A percentile compares a stretch with the other conserved stretches of the same genome.
Conservation (phyloP, 1,139 yeast species). For the Pichia sp. region DNA sequence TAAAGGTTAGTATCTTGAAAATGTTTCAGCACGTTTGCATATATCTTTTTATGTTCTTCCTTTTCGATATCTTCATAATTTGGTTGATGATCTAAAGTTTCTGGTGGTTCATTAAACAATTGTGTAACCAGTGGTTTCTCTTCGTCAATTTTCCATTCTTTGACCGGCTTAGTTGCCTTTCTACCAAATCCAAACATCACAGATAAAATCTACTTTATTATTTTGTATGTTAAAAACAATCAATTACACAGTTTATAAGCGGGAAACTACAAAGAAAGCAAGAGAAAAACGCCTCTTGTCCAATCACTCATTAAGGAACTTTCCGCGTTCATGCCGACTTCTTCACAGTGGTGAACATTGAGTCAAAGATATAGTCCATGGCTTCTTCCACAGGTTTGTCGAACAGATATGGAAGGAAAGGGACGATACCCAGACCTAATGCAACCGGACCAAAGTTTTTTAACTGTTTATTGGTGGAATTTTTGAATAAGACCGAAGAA, state of each 20-base stretch:
- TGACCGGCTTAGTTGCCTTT: conserved; percentile 16
- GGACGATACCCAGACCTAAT: conserved; percentile 70
- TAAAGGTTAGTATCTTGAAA: conserved; percentile 37
- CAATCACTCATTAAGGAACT: no score
- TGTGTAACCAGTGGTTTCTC: conserved; percentile 19
- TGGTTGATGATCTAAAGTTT: conserved; percentile 16
- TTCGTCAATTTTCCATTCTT: conserved; percentile 25
- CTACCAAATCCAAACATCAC: conserved; percentile 27
- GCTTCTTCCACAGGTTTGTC: conserved; percentile 79
- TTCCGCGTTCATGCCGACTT: neutral
- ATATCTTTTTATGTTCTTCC: conserved; percentile 52
- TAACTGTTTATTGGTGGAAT: conserved; percentile 3
- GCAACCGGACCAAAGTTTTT: conserved; percentile 59
- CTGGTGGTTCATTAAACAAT: conserved; percentile 22
- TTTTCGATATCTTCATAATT: conserved; percentile 27
- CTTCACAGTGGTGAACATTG: neutral
- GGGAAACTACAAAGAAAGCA: neutral
- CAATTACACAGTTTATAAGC: neutral
- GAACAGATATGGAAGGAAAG: conserved; percentile 68
- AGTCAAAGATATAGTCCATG: conserved; percentile 56
- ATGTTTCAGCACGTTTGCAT: conserved; percentile 49
- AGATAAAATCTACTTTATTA: no score
- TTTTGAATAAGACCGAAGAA: conserved; percentile 14
- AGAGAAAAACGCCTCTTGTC: neutral
- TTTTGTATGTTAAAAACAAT: no score